Evolutionary conservation across 371 early-diverging fungal species (phyloP).

Genomic region (Syncephalis plumigaleata): DNA sequence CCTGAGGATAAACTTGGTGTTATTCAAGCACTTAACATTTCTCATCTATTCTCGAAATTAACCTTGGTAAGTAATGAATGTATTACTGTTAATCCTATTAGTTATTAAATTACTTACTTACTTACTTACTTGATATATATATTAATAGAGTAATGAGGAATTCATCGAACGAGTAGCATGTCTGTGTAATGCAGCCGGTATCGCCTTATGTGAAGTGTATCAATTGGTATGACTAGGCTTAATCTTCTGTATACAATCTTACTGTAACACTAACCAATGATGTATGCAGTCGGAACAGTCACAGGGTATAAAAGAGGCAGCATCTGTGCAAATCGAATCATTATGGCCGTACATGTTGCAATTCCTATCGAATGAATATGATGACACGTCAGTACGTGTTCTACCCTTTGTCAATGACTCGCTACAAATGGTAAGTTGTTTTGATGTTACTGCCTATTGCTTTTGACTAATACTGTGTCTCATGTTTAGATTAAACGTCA

Average conservation of each 20-base stretch:
- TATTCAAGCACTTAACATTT: constrained; percentile 57
- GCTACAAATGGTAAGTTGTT: constrained; percentile 32
- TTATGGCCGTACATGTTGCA: constrained; percentile 47
- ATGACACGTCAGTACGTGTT: constrained; percentile 61
- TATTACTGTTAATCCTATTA: not conserved
- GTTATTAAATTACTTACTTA: not conserved
- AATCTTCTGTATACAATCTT: not conserved
- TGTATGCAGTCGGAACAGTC: constrained; percentile 1
- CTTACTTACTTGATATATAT: not conserved
- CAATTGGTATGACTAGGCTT: constrained; percentile 29
- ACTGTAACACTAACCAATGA: not conserved
- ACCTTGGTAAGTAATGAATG: constrained; percentile 18
- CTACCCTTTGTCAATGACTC: constrained; percentile 54
- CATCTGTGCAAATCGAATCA: constrained; percentile 33
- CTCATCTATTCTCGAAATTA: constrained; percentile 35
- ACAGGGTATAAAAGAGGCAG: not conserved
- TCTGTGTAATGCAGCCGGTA: constrained; percentile 61
- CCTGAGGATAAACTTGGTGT: constrained; percentile 68
- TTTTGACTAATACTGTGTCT: constrained; percentile 1
- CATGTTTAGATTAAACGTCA: constrained; percentile 47
- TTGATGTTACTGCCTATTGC: not conserved
- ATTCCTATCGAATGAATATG: constrained; percentile 59
- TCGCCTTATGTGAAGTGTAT: constrained; percentile 44
- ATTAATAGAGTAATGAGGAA: constrained; percentile 19
- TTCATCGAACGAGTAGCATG: constrained; percentile 71